A percentile compares a stretch with the other conserved stretches of the same genome.
phyloP scores from a whole-genome alignment of 768 basidiomycete genomes.

The Asterophora parasitica region DNA sequence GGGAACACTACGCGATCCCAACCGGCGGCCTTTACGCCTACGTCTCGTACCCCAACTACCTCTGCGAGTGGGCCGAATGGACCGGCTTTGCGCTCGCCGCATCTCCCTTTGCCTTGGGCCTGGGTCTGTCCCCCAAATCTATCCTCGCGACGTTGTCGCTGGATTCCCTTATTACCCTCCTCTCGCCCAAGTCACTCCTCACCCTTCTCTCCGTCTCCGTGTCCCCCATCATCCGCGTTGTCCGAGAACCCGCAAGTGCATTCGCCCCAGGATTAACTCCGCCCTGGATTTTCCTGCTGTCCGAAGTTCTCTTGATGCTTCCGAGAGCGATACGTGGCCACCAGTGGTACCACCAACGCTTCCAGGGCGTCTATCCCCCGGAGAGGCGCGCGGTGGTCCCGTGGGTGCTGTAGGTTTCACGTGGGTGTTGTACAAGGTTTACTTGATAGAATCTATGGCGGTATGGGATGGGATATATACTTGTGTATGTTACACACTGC shows the following conservation, averaged over 20 bases:
- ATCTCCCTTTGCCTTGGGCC: slow-evolving; percentile 31
- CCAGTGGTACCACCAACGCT: slow-evolving; percentile 76
- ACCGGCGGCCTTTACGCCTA: slow-evolving; percentile 70
- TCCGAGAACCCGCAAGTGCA: slow-evolving; percentile 23
- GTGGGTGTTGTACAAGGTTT: too few species aligned
- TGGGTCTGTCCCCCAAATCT: too few species aligned
- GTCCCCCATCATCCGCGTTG: slow-evolving; percentile 15
- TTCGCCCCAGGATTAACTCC: slow-evolving; percentile 51
- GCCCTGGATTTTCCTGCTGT: slow-evolving; percentile 74
- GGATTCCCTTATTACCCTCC: too few species aligned
- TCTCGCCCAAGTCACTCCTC: slow-evolving; percentile 21
- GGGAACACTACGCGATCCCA: slow-evolving; percentile 57
- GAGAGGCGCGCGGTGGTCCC: slow-evolving; percentile 80
- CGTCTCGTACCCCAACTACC: slow-evolving; percentile 90
- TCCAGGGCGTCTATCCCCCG: slow-evolving; percentile 71
- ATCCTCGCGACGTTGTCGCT: too few species aligned
- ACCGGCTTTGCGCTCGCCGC: slow-evolving; percentile 79
- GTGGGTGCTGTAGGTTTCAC: slow-evolving; percentile 30
- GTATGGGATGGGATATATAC: too few species aligned
- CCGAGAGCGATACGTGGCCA: slow-evolving; percentile 82
- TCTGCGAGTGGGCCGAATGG: slow-evolving; percentile 97
- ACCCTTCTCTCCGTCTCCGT: slow-evolving; percentile 14
- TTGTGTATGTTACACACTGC: too few species aligned
- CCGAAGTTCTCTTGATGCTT: slow-evolving; percentile 74
- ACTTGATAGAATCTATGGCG: too few species aligned